These are phyloP conservation scores for Paramecium bursaria DNA, from an alignment of 73 alveolate species.

Conservation along the genomic window DNA sequence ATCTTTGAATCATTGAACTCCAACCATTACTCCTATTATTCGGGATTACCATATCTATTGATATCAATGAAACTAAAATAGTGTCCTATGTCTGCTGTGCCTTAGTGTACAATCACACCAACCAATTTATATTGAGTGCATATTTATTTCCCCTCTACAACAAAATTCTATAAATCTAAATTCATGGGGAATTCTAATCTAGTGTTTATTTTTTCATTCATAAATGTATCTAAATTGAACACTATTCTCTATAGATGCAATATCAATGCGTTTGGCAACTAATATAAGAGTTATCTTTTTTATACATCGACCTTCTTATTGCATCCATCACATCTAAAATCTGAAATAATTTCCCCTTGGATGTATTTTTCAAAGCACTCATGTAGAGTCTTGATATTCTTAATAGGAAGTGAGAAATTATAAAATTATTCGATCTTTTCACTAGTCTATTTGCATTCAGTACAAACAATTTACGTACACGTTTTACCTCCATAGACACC, in stretches of 20 bases:
- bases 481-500: conserved; percentile 96
- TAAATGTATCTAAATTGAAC: conserved; percentile 93
- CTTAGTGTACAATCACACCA: conserved; percentile 95
- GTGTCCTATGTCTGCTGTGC: conserved; percentile 97
- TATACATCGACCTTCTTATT: conserved; percentile 89
- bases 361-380: conserved; percentile 90
- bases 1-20: conserved; percentile 90
- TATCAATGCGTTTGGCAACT: conserved; percentile 95
- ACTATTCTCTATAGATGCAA: conserved; percentile 94
- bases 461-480: conserved; percentile 88
- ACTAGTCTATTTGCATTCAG: conserved; percentile 83
- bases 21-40: conserved; percentile 80
- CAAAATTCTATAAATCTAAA: conserved; percentile 85
- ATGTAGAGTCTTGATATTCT: conserved; percentile 86
- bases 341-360: conserved; percentile 90
- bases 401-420: conserved; percentile 89
- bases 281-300: conserved; percentile 87
- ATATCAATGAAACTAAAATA: conserved; percentile 75
- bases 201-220: conserved; percentile 93
- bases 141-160: conserved; percentile 63
- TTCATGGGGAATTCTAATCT: conserved; percentile 95
- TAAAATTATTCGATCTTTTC: conserved; percentile 89
- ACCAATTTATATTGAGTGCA: conserved; percentile 82
- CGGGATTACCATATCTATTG: neutral
- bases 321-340: conserved; percentile 94